A percentile compares a stretch with the other conserved stretches of the same genome.
Conservation (phyloP, 2,329 filamentous ascomycete species). For the Mycosphaerella sp. region DNA sequence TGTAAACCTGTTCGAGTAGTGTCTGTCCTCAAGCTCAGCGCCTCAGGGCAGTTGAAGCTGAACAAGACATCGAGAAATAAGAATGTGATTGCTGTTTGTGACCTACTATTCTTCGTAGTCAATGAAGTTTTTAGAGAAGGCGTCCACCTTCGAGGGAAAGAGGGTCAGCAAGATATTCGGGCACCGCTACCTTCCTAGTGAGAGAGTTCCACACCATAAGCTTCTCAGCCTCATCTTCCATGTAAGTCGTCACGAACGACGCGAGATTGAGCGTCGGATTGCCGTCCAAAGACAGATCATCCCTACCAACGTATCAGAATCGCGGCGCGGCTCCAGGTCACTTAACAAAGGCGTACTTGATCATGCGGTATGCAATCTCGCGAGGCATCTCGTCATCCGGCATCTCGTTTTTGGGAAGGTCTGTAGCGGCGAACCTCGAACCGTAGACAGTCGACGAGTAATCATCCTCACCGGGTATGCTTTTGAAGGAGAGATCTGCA, state of each 20-base stretch:
- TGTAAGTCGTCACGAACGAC: slow-evolving; percentile 93
- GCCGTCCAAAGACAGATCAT: neutral
- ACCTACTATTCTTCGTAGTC: slow-evolving; percentile 48
- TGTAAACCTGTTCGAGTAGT: too few species aligned
- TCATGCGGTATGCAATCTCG: slow-evolving; percentile 92
- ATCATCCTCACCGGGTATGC: slow-evolving; percentile 43
- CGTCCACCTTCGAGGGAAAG: slow-evolving; percentile 48
- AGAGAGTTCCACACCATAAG: slow-evolving; percentile 56
- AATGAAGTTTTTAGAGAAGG: slow-evolving; percentile 86
- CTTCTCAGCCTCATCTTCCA: slow-evolving; percentile 95
- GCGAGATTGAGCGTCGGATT: slow-evolving; percentile 56
- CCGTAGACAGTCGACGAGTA: slow-evolving; percentile 82
- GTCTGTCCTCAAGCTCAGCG: too few species aligned
- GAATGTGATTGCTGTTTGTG: slow-evolving; percentile 10
- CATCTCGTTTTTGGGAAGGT: slow-evolving; percentile 79
- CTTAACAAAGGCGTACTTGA: slow-evolving; percentile 70
- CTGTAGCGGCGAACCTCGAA: slow-evolving; percentile 70
- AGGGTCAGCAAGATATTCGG: neutral
- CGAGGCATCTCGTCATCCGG: slow-evolving; percentile 84
- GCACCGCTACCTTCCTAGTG: neutral
- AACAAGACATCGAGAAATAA: too few species aligned
- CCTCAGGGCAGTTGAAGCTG: too few species aligned
- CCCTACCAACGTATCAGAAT: neutral
- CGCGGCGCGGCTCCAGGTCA: neutral
- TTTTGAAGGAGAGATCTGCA: slow-evolving; percentile 43